Base-by-base conservation (phyloP, 345 rosid genomes). In the Bretschneidera sinensis region DNA sequence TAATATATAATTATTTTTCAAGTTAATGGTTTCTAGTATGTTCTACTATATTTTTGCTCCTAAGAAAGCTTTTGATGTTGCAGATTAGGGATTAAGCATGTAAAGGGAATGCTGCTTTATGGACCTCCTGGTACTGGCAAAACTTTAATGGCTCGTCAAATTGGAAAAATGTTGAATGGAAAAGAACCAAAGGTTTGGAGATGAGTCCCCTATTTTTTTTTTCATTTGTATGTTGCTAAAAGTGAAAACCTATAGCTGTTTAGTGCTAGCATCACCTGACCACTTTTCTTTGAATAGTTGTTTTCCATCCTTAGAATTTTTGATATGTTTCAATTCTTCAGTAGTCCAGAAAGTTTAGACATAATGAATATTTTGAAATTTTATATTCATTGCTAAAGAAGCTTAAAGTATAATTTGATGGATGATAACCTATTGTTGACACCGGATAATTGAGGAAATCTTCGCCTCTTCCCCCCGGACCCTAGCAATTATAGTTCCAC, bases 121-220 rank as follows among this genome's bases (percentile, higher is more conserved):
- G 99, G 99, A 48, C 99, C 99, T 74, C 99, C 98, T 67, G 99
- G 99, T 43, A 95, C 98, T 31, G 98, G 99, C 14, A 95, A 95
- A 75, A 95, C 99, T 63, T 86, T 91, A 43, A 95, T 95, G 87
- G 99, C 99, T 67, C 97, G 98, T 39, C 99, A 95, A 76, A 95
- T 95, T 73, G 99, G 99, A 65, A 95, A 91, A 74, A 88, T 95
- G 91, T 78, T 95, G 81, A 91, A 91, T 48, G 99, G 99, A 66
- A 95, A 72, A 76, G 98, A 95, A 57, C 99, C 99, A 71, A 95
- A 95, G 98, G 99, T 95, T 63, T 62, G 73, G 39, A 56, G n/a
- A 28, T 39, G 51, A 18, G 10, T 18, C n/a, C 20, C 53, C 28
- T 54, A 17, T 55, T 18, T 33, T 53, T 39, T 57, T 48, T 21